Evolutionary conservation across 2,329 filamentous ascomycete genomes (phyloP), one percentile per base, ranked within the genome.

Genomic region (Macroventuria anomochaeta): DNA sequence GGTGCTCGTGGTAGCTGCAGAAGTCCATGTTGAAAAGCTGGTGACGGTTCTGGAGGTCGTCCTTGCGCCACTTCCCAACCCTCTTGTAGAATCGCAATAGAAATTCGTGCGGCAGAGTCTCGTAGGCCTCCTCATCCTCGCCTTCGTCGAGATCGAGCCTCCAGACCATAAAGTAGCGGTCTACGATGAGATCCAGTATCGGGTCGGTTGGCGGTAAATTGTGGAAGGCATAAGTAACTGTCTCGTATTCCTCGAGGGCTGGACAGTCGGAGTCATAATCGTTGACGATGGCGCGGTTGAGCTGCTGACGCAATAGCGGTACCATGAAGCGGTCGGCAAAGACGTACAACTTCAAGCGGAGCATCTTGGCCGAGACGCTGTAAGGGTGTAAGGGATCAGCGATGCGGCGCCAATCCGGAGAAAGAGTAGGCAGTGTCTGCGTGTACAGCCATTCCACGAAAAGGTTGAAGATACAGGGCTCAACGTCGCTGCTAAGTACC

Each of bases 361-460:
- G 31, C 50, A 54, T 53, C 37, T 53, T 53, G 18, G 36, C 42
- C 5, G 49, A 53, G 17, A 53, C 20, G 25, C 49, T 53, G 42
- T 41, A 53, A 3, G 49, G 49, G 6, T 41, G 42, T 13, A 46
- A 25, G 12, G 49, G 42, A 31, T 53, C 49, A 7, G 49, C 49
- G 11, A 53, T 46, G n/a, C 49, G 49, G 31, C 49, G 49, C 49
- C 49, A 53, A 18, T 46, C 49, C 10, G 49, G 49, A 12, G 49
- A 18, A 8, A 46, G 20, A 20, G n/a, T 21, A 23, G 49, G 55
- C n/a, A 55, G 37, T 20, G 31, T 42, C 18, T 61, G 55, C 11
- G 46, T 55, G 25, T 61, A 58, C 15, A 61, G 23, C 58, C 55
- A 61, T 18, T 58, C 41, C 13, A 61, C 53, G 34, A 58, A 59